phyloP scores from a whole-genome alignment of 1,284 basidiomycete genomes.

The Trametes versicolor region DNA sequence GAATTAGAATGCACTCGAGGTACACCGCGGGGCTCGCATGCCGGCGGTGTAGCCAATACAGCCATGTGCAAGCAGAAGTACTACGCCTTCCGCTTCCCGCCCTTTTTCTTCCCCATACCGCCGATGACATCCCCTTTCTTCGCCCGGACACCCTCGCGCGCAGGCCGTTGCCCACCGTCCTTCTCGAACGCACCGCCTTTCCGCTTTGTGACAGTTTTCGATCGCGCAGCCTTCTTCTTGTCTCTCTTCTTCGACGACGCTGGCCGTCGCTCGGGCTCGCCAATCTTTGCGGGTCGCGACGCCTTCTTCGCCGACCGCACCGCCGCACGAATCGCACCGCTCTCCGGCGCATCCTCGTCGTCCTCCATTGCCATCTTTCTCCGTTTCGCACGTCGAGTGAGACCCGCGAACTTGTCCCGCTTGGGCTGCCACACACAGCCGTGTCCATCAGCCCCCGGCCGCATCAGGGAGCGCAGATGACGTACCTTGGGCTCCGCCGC shows the following conservation, averaged over 20 bases:
- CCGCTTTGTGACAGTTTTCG: constrained; percentile 31
- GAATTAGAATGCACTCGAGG: background rate
- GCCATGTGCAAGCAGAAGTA: constrained; percentile 4
- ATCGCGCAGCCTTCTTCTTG: constrained; percentile 37
- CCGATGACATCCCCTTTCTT: constrained; percentile 52
- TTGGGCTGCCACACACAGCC: constrained; percentile 55
- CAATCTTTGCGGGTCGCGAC: constrained; percentile 65
- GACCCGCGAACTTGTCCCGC: constrained; percentile 83
- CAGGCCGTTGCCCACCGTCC: constrained; percentile 45
- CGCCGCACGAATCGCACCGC: constrained; percentile 69
- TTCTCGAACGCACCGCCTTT: constrained; percentile 44
- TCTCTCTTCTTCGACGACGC: constrained; percentile 34
- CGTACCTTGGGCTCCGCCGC: constrained; percentile 46
- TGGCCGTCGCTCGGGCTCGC: constrained; percentile 45
- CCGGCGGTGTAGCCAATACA: background rate
- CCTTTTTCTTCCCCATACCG: constrained; percentile 62
- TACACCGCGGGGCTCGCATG: background rate
- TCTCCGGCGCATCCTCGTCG: constrained; percentile 71
- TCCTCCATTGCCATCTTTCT: constrained; percentile 87
- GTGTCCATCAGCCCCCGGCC: constrained; percentile 25
- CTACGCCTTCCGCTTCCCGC: constrained; percentile 51
- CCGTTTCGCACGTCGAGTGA: constrained; percentile 86
- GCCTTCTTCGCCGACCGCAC: constrained; percentile 90
- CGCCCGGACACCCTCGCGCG: constrained; percentile 48
- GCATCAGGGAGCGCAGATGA: constrained; percentile 24